phyloP scores from a whole-genome alignment of 2,329 filamentous ascomycete species.

The Fusarium kyushuense region DNA sequence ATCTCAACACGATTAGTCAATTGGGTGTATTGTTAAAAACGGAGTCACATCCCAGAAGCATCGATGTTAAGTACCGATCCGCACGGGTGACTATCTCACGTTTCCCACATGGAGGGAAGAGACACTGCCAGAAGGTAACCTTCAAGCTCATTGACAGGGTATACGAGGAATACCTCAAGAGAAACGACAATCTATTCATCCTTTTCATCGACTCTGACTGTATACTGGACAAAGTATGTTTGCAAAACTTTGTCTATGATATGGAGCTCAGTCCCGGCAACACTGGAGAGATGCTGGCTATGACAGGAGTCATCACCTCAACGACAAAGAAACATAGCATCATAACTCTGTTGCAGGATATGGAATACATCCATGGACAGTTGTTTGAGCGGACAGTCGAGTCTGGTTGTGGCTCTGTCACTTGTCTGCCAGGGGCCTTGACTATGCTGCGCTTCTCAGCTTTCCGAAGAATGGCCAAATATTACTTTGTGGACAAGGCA shows the following conservation, averaged over 20 bases:
- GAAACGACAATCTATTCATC: conserved; percentile 92
- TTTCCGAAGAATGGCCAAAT: conserved; percentile 96
- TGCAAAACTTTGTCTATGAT: conserved; percentile 98
- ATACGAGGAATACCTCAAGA: conserved; percentile 86
- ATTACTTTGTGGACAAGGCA: conserved; percentile 97
- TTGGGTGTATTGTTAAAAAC: conserved; percentile 84
- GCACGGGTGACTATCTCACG: conserved; percentile 90
- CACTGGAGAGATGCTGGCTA: conserved; percentile 91
- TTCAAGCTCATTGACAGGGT: conserved; percentile 95
- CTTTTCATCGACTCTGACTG: conserved; percentile 98
- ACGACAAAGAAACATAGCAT: conserved; percentile 89
- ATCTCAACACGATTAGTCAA: conserved; percentile 85
- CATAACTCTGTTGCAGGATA: conserved; percentile 93
- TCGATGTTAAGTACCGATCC: conserved; percentile 86
- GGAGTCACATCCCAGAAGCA: conserved; percentile 85
- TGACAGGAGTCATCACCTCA: conserved; percentile 97
- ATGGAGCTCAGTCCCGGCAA: conserved; percentile 98
- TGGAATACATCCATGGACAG: conserved; percentile 98
- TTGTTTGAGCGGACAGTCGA: conserved; percentile 96
- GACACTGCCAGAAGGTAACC: conserved; percentile 92
- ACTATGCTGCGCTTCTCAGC: conserved; percentile 97
- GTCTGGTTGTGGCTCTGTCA: conserved; percentile 92
- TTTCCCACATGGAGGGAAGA: conserved; percentile 93
- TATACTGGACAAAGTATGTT: conserved; percentile 88
- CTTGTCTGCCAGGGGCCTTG: conserved; percentile 92